Evolutionary conservation across 176 grass and related monocot species (phyloP).

Genomic region (Phyllostachys edulis): DNA sequence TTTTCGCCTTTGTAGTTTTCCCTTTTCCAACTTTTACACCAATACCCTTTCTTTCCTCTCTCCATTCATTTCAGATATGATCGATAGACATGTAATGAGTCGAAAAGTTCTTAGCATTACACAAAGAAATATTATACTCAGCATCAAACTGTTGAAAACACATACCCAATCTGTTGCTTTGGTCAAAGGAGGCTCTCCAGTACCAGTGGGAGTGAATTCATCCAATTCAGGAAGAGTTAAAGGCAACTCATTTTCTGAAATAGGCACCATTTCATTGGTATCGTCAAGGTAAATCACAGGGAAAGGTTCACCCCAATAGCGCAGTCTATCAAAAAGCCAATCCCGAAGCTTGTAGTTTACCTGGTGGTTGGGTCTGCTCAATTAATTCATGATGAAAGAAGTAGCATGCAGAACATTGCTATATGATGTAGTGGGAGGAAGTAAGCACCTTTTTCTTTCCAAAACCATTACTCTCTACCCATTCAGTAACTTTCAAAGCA

Average conservation of each 20-base stretch:
- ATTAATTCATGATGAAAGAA: conserved; percentile 32
- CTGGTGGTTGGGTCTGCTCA: conserved; percentile 39
- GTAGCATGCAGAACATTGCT: background rate
- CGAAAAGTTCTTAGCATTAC: conserved; percentile 10
- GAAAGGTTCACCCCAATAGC: conserved; percentile 99
- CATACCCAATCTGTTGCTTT: conserved; percentile 93
- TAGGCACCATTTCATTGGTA: conserved; percentile 68
- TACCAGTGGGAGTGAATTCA: conserved; percentile 94
- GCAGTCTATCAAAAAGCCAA: conserved; percentile 96
- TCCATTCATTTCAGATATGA: background rate
- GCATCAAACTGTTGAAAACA: background rate
- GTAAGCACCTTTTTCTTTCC: no score
- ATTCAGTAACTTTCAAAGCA: conserved; percentile 77
- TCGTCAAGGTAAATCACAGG: conserved; percentile 81
- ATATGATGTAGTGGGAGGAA: conserved; percentile 30
- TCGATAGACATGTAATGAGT: background rate
- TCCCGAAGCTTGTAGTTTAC: conserved; percentile 98
- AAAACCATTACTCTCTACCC: no score
- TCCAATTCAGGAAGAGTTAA: conserved; percentile 92
- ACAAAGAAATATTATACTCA: background rate
- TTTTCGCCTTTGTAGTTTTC: background rate
- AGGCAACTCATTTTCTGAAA: conserved; percentile 75
- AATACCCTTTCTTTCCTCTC: background rate
- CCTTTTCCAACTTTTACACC: background rate
- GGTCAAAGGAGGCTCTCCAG: conserved; percentile 86